Conservation (phyloP, 306 rosid species). For the Glycyrrhiza uralensis region DNA sequence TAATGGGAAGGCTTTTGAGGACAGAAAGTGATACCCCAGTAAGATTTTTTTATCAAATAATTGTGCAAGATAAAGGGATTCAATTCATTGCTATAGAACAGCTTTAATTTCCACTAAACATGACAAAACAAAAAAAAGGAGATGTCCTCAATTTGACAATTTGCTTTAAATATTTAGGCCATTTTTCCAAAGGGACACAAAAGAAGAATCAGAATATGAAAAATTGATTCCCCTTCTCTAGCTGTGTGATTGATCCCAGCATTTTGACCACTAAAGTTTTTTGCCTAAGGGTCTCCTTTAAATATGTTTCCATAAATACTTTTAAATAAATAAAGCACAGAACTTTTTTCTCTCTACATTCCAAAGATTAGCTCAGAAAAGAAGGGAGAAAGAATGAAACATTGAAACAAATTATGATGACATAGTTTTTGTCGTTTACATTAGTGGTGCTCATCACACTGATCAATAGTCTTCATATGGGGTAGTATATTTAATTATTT, state of each 20-base stretch:
- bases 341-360: background rate
- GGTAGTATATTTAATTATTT: background rate
- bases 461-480: background rate
- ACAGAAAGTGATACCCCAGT: slow-evolving; percentile 26
- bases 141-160: slow-evolving; percentile 16
- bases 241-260: slow-evolving; percentile 27
- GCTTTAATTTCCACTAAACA: slow-evolving; percentile 40
- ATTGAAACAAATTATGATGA: background rate
- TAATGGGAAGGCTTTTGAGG: slow-evolving; percentile 34
- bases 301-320: background rate
- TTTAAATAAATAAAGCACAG: background rate
- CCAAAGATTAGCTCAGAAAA: background rate
- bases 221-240: slow-evolving; percentile 8
- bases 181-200: background rate
- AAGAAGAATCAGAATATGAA: background rate
- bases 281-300: background rate
- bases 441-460: background rate
- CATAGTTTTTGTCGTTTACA: background rate
- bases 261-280: slow-evolving; percentile 23
- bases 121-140: slow-evolving; percentile 2
- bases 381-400: background rate
- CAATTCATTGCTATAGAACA: background rate
- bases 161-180: background rate
- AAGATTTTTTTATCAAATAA: slow-evolving; percentile 24
- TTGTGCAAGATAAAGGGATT: slow-evolving; percentile 22